Conservation (phyloP, 2,329 filamentous ascomycete genomes). For the Colletotrichum siamense region DNA sequence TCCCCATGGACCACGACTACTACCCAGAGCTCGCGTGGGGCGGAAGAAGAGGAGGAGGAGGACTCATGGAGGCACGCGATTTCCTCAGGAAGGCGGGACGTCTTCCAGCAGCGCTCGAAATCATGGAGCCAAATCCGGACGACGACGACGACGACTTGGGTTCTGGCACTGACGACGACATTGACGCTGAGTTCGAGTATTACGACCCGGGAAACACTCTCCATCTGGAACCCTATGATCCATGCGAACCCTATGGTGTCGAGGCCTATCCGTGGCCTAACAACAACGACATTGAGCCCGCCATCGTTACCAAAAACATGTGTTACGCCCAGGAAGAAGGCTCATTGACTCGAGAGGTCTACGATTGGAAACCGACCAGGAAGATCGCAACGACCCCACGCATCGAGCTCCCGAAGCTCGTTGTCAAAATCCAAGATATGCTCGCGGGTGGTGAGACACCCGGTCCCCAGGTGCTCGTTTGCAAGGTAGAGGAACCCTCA, state of each 20-base stretch:
- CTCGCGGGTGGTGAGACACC: background rate
- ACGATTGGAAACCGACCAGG: background rate
- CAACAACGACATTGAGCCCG: background rate
- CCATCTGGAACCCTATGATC: background rate
- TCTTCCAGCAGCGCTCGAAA: background rate
- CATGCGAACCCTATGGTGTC: background rate
- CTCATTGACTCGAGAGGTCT: background rate
- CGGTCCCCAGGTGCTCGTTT: background rate
- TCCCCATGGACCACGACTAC: background rate
- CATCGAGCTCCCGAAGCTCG: background rate
- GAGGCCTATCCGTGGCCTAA: background rate
- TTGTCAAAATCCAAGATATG: background rate
- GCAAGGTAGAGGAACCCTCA: background rate
- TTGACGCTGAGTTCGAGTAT: background rate
- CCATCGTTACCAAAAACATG: background rate
- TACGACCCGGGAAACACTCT: background rate
- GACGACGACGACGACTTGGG: background rate
- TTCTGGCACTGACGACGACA: background rate
- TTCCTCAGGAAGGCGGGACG: accelerated
- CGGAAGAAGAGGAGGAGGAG: background rate
- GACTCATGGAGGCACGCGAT: background rate
- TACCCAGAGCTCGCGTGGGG: background rate
- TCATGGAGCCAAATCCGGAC: background rate
- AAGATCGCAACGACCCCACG: background rate
- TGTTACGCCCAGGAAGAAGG: background rate